A percentile compares a stretch with the other conserved stretches of the same genome.
phyloP scores from a whole-genome alignment of 2,329 filamentous ascomycete species.

The Fusarium mangiferae region DNA sequence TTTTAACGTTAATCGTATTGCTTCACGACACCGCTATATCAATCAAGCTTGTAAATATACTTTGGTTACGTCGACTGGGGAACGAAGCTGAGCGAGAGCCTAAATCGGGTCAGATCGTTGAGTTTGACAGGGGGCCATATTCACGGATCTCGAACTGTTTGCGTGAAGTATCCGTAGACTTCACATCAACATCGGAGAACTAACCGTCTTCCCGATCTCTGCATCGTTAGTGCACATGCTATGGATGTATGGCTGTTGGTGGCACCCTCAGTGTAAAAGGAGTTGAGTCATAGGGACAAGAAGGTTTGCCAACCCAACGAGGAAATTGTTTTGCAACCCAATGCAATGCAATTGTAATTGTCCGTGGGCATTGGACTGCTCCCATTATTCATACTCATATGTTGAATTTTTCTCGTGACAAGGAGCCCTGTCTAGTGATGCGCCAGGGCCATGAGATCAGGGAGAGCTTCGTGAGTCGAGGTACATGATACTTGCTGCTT shows the following conservation, averaged over 20 bases:
- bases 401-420: slow-evolving; percentile 4
- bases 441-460: slow-evolving; percentile 17
- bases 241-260: not conserved
- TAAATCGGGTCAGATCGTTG: slow-evolving; percentile 33
- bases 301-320: not conserved
- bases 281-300: slow-evolving; percentile 8
- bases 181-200: slow-evolving; percentile 6
- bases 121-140: slow-evolving; percentile 10
- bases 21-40: not conserved
- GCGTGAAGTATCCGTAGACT: not conserved
- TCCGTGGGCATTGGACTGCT: not conserved
- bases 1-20: not conserved
- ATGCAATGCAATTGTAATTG: not conserved
- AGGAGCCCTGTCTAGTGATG: slow-evolving; percentile 29
- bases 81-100: slow-evolving; percentile 19
- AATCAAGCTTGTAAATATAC: not conserved
- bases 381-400: not conserved
- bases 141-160: slow-evolving; percentile 10
- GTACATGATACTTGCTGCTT: slow-evolving; percentile 16
- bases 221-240: slow-evolving; percentile 11
- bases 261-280: not conserved
- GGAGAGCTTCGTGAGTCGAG: slow-evolving; percentile 25
- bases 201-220: slow-evolving; percentile 5
- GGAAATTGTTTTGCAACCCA: slow-evolving; percentile 1
- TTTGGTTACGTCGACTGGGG: slow-evolving; percentile 11